These are phyloP conservation scores for Trichoderma afroharzianum DNA, from an alignment of 2,329 filamentous ascomycete genomes.

Conservation along the genomic window DNA sequence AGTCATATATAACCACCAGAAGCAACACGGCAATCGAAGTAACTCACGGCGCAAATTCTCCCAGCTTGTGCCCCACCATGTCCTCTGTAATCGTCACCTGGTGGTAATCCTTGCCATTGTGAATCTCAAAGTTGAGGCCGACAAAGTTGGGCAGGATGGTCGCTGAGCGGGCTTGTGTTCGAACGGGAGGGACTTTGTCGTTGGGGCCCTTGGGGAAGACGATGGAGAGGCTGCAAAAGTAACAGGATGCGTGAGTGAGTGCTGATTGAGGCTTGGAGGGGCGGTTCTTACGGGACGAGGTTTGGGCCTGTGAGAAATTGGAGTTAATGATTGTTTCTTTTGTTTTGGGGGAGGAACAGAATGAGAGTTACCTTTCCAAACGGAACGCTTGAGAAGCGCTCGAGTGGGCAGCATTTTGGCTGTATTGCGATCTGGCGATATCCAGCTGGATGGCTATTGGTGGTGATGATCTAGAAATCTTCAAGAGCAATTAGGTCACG, in stretches of 20 bases:
- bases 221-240: slow-evolving; percentile 56
- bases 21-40: not conserved
- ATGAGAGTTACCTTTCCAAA: slow-evolving; percentile 72
- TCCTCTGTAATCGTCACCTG: slow-evolving; percentile 85
- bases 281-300: slow-evolving; percentile 48
- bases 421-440: not conserved
- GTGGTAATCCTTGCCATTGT: slow-evolving; percentile 86
- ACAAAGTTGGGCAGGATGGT: slow-evolving; percentile 93
- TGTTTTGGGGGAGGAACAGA: not conserved
- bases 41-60: slow-evolving; percentile 84
- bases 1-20: not conserved
- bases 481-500: slow-evolving; percentile 2
- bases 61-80: slow-evolving; percentile 94
- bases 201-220: slow-evolving; percentile 55
- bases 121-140: slow-evolving; percentile 81
- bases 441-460: not conserved
- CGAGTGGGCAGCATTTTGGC: slow-evolving; percentile 65
- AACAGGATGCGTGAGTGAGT: slow-evolving; percentile 4
- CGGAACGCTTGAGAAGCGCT: slow-evolving; percentile 67
- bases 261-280: not conserved
- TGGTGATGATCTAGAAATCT: slow-evolving; percentile 12
- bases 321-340: not conserved
- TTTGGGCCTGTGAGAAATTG: slow-evolving; percentile 42
- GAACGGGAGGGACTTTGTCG: slow-evolving; percentile 67
- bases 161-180: slow-evolving; percentile 80